A percentile compares a stretch with the other conserved stretches of the same genome.
phyloP scores from a whole-genome alignment of 176 grass and related monocot species.

The Hordeum vulgare region DNA sequence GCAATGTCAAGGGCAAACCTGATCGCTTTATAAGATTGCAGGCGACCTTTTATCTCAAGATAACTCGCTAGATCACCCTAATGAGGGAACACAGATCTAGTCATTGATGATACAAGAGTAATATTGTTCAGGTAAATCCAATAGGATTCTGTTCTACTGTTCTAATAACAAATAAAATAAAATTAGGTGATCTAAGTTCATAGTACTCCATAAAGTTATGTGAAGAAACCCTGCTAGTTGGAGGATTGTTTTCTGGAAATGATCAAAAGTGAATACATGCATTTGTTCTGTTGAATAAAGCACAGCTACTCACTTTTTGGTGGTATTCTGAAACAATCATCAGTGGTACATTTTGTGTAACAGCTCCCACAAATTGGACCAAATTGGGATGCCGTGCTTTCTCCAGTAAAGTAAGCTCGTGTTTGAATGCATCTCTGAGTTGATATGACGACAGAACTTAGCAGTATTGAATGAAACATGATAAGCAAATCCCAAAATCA shows the following conservation, averaged over 20 bases:
- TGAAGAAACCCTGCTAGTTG: neutral
- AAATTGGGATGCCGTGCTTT: constrained; percentile 93
- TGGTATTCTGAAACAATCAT: constrained; percentile 97
- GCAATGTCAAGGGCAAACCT: constrained; percentile 90
- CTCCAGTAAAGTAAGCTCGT: constrained; percentile 86
- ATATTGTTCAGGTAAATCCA: constrained; percentile 4
- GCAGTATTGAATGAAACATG: neutral
- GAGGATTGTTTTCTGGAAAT: neutral
- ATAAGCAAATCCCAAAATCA: neutral
- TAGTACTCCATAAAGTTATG: neutral
- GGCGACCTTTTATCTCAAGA: constrained; percentile 65
- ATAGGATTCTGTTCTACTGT: neutral
- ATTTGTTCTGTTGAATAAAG: neutral
- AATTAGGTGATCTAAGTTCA: neutral
- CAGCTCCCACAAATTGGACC: constrained; percentile 96
- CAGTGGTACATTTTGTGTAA: constrained; percentile 93
- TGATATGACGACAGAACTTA: constrained; percentile 1
- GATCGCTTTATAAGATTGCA: constrained; percentile 62
- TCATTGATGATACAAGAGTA: neutral
- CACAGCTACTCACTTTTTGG: constrained; percentile 55
- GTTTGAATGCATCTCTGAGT: constrained; percentile 81
- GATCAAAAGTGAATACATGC: neutral
- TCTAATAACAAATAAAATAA: neutral
- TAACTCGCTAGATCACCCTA: constrained; percentile 91
- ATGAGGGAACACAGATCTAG: constrained; percentile 2